Evolutionary conservation across 805 yeast species (phyloP), one percentile per base, ranked within the genome.

Genomic region (Saccharomycopsis microspora): DNA sequence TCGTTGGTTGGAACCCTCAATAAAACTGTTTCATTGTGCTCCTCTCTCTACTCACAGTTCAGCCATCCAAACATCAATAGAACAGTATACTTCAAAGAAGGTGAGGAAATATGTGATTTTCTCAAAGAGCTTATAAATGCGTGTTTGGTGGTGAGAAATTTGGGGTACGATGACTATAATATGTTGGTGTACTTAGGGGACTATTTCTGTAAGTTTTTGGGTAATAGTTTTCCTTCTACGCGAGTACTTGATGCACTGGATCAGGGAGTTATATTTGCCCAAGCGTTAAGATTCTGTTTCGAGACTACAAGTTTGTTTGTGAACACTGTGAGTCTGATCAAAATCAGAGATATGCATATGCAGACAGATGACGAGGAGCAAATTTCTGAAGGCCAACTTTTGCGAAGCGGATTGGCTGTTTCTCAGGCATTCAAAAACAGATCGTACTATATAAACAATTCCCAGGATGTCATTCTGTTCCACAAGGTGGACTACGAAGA

Each of bases 21-120:
- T 63, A 97, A 87, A 63, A 64, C 90, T 56, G 95, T 90, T 3
- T 97, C 98, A 3, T 64, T 90, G 10, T 90, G 88, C 59, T 88
- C 96, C 0, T 82, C 97, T 0, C 70, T 83, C 10, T 88, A 95
- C 40, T 70, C 80, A 1, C 94, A 88, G 62, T 73, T 85, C 1
- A 74, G 74, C 55, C 98, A 90, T 65, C 97, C 98, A 3, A 85
- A 88, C 62, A 78, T 90, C 10, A 88, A 78, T 58, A 70, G 96
- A 46, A 93, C 96, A 0, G 87, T 89, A n/a, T 89, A 85, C 58
- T 76, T 89, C 32, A 97, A 93, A 61, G 84, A 83, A 36, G 19
- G 10, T 6, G 45, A 31, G 6, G 32, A 42, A 34, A 74, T 75
- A 45, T 95, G 96, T 0, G 71, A 72, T 9, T 90, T 93, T 61